A percentile compares a stretch with the other conserved stretches of the same genome.
Conservation (phyloP, 2,329 filamentous ascomycete genomes). For the Teratosphaeria pseudoeucalypti region DNA sequence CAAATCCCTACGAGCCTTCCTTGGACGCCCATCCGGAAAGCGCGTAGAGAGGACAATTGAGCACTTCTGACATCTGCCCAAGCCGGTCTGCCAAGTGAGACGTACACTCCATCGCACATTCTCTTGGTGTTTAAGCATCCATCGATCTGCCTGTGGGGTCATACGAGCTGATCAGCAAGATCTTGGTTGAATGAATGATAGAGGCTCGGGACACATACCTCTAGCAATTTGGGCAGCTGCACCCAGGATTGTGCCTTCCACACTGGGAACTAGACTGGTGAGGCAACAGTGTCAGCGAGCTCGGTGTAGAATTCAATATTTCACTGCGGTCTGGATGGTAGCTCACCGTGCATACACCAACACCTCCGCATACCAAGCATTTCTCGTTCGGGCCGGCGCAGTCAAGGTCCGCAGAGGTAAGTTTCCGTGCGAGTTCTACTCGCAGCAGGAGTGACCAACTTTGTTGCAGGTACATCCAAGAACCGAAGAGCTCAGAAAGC, state of each 20-base stretch:
- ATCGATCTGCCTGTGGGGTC: too few species aligned
- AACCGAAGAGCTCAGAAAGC: not conserved
- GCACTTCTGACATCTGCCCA: too few species aligned
- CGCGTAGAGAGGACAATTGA: too few species aligned
- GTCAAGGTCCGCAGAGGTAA: not conserved
- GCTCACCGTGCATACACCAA: not conserved
- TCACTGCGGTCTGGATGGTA: not conserved
- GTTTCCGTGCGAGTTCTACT: not conserved
- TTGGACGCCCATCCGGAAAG: too few species aligned
- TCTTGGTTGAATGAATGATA: too few species aligned
- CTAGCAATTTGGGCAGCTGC: not conserved
- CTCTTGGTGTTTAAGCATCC: too few species aligned
- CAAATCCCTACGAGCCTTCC: too few species aligned
- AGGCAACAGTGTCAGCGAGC: not conserved
- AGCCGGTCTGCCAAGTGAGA: too few species aligned
- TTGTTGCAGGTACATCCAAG: not conserved
- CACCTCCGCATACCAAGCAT: not conserved
- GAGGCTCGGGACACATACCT: not conserved
- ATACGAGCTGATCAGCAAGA: too few species aligned
- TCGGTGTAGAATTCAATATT: not conserved
- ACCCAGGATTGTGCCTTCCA: not conserved
- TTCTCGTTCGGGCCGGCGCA: not conserved
- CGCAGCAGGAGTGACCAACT: not conserved
- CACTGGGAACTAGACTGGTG: not conserved
- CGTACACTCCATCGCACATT: too few species aligned